Evolutionary conservation across 768 basidiomycete species (phyloP).

Genomic region (Tricholoma matsutake): DNA sequence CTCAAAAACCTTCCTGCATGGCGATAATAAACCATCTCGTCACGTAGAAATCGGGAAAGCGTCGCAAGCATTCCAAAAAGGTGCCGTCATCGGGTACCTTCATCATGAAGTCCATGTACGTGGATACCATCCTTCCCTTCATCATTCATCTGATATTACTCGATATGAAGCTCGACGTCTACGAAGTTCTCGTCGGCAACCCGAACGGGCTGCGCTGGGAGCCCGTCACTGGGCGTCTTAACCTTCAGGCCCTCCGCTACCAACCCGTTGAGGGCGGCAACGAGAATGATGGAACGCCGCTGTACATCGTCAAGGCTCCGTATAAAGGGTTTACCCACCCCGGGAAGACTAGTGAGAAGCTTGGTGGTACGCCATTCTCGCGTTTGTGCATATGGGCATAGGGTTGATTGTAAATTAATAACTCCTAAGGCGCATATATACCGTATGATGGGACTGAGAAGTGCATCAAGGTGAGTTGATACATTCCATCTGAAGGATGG

Average conservation of each 20-base stretch:
- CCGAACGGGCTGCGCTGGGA: constrained; percentile 59
- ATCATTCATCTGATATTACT: not conserved
- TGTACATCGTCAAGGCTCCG: constrained; percentile 61
- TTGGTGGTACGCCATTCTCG: constrained; percentile 39
- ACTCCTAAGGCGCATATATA: constrained; percentile 48
- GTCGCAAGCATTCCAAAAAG: constrained; percentile 52
- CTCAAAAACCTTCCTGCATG: constrained; percentile 27
- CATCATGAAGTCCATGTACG: constrained; percentile 57
- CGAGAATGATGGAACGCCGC: constrained; percentile 56
- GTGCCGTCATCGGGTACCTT: constrained; percentile 60
- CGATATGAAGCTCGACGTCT: constrained; percentile 48
- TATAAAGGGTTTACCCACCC: constrained; percentile 52
- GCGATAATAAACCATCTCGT: constrained; percentile 23
- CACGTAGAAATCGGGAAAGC: constrained; percentile 65
- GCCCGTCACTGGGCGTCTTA: constrained; percentile 40
- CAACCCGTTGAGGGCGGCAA: constrained; percentile 66
- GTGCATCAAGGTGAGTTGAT: constrained; percentile 41
- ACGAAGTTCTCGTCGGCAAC: constrained; percentile 72
- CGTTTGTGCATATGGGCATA: not conserved
- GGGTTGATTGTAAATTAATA: not conserved
- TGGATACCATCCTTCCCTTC: not conserved
- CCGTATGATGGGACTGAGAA: constrained; percentile 52
- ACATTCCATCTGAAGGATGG: not conserved
- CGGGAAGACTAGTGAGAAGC: constrained; percentile 58
- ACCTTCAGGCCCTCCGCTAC: constrained; percentile 39